A percentile compares a stretch with the other conserved stretches of the same genome.
These are phyloP conservation scores for Dendrobium chrysotoxum DNA, from an alignment of 106 monocot genomes.

Conservation along the genomic window DNA sequence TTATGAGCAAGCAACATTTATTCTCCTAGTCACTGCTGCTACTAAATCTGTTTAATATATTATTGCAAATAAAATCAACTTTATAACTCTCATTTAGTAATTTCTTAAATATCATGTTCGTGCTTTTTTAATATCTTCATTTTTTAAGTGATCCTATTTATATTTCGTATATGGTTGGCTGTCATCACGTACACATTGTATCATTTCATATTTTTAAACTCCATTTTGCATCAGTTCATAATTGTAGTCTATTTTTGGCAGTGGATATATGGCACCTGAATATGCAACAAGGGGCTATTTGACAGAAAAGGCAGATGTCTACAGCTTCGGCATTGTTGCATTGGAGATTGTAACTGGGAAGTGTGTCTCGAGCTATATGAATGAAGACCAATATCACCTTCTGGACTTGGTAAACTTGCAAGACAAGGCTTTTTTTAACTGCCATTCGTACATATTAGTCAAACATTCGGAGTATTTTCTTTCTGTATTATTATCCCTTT, in stretches of 20 bases:
- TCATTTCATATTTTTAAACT: not conserved
- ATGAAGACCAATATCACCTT: conserved; percentile 42
- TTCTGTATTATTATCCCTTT: not conserved
- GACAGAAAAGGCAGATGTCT: conserved; percentile 66
- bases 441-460: not conserved
- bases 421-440: too few species aligned
- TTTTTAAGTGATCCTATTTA: not conserved
- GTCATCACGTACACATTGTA: not conserved
- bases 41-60: too few species aligned
- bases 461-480: not conserved
- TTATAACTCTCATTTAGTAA: too few species aligned
- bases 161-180: not conserved
- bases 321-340: conserved; percentile 54
- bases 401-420: conserved; percentile 37
- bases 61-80: too few species aligned
- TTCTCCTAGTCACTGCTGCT: too few species aligned
- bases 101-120: too few species aligned
- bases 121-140: too few species aligned
- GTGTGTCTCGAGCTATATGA: conserved; percentile 32
- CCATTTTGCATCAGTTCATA: not conserved
- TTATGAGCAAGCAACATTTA: too few species aligned
- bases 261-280: conserved; percentile 61
- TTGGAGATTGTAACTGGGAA: conserved; percentile 53
- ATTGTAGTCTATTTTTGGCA: conserved; percentile 10
- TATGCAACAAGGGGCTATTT: conserved; percentile 63